Evolutionary conservation across 2,329 filamentous ascomycete species (phyloP).

Genomic region (Onygenales sp.): DNA sequence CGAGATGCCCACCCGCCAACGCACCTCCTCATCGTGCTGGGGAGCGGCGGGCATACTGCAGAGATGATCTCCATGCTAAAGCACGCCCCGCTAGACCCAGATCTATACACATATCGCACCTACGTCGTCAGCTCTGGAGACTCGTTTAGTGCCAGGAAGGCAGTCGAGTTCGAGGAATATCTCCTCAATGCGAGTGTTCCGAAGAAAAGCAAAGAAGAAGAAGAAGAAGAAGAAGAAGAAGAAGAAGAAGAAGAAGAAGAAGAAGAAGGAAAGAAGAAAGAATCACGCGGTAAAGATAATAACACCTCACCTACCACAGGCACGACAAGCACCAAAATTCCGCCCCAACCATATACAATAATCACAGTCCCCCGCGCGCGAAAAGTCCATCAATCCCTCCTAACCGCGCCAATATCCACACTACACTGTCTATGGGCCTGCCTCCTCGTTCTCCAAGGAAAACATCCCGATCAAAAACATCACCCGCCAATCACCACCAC

Average conservation of each 20-base stretch:
- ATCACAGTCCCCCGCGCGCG: conserved; percentile 65
- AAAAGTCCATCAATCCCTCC: conserved; percentile 68
- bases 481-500: conserved; percentile 15
- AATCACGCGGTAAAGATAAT: neutral
- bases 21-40: conserved; percentile 72
- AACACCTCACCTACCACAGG: conserved; percentile 26
- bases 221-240: neutral
- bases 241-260: neutral
- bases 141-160: conserved; percentile 55
- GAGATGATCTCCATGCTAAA: conserved; percentile 86
- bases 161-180: conserved; percentile 52
- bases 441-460: conserved; percentile 43
- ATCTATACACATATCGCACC: conserved; percentile 56
- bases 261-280: neutral
- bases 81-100: conserved; percentile 40
- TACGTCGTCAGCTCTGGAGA: conserved; percentile 78
- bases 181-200: neutral
- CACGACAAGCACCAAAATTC: conserved; percentile 9
- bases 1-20: conserved; percentile 24
- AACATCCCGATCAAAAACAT: conserved; percentile 22
- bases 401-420: conserved; percentile 61
- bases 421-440: conserved; percentile 57
- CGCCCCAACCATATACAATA: conserved; percentile 47
- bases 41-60: conserved; percentile 86
- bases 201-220: neutral